Base-by-base conservation (phyloP, 345 rosid species). In the Heritiera littoralis region DNA sequence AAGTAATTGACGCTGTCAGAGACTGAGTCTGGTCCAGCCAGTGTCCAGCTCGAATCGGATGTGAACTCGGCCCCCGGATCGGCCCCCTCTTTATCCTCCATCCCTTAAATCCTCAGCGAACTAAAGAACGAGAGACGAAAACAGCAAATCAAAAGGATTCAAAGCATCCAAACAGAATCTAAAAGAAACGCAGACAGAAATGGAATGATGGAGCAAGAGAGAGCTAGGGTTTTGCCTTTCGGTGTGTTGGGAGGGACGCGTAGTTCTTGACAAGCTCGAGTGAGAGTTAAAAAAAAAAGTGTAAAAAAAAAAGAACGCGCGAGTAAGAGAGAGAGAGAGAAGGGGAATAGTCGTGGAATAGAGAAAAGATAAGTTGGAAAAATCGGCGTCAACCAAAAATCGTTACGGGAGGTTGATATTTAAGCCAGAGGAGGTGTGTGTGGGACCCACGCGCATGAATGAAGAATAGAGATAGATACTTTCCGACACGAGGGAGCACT, bases 1-100 rank as follows among this genome's bases (percentile, higher is more conserved):
- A 94, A 85, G 86, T 86, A 89, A 65, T 70, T 76, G 68, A 77
- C 87, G 66, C 74, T 49, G 45, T 85, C 92, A 13, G 94, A 81
- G 81, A 86, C 89, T 67, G 83, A 43, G 6, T 74, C 79, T 0
- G 80, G 83, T 28, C 56, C 78, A 43, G 51, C 9, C 66, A 86
- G 87, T 11, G 81, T 55, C 87, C 88, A 83, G 87, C 87, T 74
- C 11, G 85, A 80, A 20, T 80, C 83, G 55, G 51, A 51, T 23
- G 84, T 48, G 72, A 78, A 78, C 66, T 80, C 86, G 5, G 78
- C 63, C 32, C 73, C 84, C 30, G 86, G 94, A 89, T 89, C 90
- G 82, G 85, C 71, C 66, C 78, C 74, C 8, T 80, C 80, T 80
- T 77, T 78, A 77, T 86, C 86, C 20, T 38, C 85, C 88, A 83